phyloP scores from a whole-genome alignment of 2,329 filamentous ascomycete genomes.

The Colletotrichum eremochloae region DNA sequence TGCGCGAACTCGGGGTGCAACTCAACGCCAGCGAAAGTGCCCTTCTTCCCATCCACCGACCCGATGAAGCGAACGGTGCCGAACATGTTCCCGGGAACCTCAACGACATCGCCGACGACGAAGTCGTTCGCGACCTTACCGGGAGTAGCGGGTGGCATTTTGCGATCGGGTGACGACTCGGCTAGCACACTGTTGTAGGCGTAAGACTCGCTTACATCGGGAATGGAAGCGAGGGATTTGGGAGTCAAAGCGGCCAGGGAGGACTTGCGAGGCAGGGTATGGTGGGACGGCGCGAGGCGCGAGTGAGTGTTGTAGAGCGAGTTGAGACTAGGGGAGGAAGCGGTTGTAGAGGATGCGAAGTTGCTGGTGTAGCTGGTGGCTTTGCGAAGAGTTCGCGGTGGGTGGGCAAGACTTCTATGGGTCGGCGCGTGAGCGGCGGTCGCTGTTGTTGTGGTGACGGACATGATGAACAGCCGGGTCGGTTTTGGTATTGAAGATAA shows the following conservation, averaged over 20 bases:
- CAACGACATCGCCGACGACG: slow-evolving; percentile 84
- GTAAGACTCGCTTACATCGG: slow-evolving; percentile 76
- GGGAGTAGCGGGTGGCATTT: slow-evolving; percentile 69
- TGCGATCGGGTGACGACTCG: slow-evolving; percentile 57
- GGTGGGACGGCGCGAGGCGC: slow-evolving; percentile 54
- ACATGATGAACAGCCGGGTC: slow-evolving; percentile 34
- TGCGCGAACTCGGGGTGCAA: slow-evolving; percentile 83
- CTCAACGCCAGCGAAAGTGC: slow-evolving; percentile 93
- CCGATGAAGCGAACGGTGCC: slow-evolving; percentile 93
- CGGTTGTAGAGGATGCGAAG: slow-evolving; percentile 55
- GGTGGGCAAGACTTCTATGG: slow-evolving; percentile 41
- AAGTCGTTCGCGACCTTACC: slow-evolving; percentile 67
- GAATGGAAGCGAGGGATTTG: slow-evolving; percentile 73
- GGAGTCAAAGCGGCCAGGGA: slow-evolving; percentile 78
- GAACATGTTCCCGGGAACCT: slow-evolving; percentile 93
- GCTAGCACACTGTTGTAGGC: slow-evolving; percentile 68
- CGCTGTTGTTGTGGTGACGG: slow-evolving; percentile 43
- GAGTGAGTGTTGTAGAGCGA: slow-evolving; percentile 64
- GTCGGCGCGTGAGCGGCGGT: slow-evolving; percentile 40
- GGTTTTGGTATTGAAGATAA: slow-evolving; percentile 22
- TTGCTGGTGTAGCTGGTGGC: slow-evolving; percentile 52
- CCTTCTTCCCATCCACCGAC: slow-evolving; percentile 87
- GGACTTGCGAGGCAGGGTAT: slow-evolving; percentile 74
- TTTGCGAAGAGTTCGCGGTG: slow-evolving; percentile 58
- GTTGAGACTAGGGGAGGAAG: slow-evolving; percentile 72